Conservation (phyloP, 1,284 basidiomycete species). For the Cutaneotrichosporon cyanovorans region DNA sequence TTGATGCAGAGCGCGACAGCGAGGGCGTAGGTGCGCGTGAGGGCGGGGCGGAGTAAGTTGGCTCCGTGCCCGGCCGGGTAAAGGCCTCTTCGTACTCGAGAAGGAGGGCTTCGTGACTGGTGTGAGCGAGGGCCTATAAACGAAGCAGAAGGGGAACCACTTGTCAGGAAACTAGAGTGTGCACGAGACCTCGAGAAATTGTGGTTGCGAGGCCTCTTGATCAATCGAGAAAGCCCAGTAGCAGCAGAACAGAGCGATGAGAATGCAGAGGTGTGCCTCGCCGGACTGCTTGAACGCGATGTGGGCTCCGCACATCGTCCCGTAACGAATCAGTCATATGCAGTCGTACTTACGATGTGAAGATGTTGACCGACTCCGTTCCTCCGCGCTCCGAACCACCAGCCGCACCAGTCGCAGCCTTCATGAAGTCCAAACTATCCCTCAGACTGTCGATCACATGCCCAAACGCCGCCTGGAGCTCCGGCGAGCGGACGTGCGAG, state of each 20-base stretch:
- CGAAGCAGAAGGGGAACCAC: too few species aligned
- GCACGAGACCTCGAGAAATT: too few species aligned
- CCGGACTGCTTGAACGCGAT: background rate
- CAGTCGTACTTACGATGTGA: constrained; percentile 68
- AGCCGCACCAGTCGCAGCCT: constrained; percentile 58
- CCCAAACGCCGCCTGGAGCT: constrained; percentile 72
- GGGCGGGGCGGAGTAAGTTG: constrained; percentile 18
- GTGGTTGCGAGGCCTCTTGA: too few species aligned
- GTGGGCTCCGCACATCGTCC: background rate
- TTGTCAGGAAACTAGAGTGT: too few species aligned
- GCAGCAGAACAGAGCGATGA: too few species aligned
- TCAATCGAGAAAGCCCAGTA: too few species aligned
- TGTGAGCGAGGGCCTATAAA: constrained; percentile 5
- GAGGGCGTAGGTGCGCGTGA: constrained; percentile 17
- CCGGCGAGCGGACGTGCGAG: constrained; percentile 75
- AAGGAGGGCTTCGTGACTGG: constrained; percentile 86
- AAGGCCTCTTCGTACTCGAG: constrained; percentile 89
- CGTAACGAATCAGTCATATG: too few species aligned
- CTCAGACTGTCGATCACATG: constrained; percentile 73
- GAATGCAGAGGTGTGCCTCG: too few species aligned
- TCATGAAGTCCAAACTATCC: constrained; percentile 88
- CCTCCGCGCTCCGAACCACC: constrained; percentile 55
- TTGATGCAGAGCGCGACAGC: constrained; percentile 24
- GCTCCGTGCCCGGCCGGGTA: constrained; percentile 53
- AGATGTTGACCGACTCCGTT: constrained; percentile 87